Percentiles rank a stretch among this genome's conserved stretches.
Evolutionary conservation across 1,284 basidiomycete genomes (phyloP).

Genomic region (Clitocybe nebularis): DNA sequence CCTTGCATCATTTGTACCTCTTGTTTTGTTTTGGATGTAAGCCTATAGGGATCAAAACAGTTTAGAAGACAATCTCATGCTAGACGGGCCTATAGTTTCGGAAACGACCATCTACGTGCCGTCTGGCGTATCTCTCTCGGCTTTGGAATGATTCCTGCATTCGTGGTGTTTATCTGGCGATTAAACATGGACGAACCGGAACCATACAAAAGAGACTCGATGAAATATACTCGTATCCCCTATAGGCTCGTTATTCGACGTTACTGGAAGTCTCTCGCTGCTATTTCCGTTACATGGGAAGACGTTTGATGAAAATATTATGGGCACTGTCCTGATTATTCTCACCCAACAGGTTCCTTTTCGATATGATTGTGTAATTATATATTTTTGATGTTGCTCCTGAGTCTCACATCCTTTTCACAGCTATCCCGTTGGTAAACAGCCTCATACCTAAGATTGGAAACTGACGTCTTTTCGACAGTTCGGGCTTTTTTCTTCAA

Average conservation of each 20-base stretch:
- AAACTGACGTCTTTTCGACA: no score
- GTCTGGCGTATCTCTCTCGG: constrained; percentile 90
- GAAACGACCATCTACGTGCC: constrained; percentile 74
- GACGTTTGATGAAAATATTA: constrained; percentile 11
- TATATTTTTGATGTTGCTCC: constrained; percentile 1
- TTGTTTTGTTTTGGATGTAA: constrained; percentile 84
- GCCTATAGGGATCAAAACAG: constrained; percentile 26
- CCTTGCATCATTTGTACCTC: constrained; percentile 77
- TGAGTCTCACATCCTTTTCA: constrained; percentile 3
- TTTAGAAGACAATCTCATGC: background rate
- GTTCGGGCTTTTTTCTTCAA: constrained; percentile 84
- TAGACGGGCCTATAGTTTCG: constrained; percentile 48
- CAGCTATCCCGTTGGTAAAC: constrained; percentile 59
- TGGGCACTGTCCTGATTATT: constrained; percentile 10
- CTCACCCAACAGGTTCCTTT: constrained; percentile 61
- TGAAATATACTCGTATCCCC: constrained; percentile 72
- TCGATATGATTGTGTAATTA: constrained; percentile 74
- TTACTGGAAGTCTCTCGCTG: constrained; percentile 71
- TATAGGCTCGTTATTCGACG: constrained; percentile 78
- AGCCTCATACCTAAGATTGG: no score
- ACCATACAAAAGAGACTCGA: constrained; percentile 68
- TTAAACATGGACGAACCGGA: constrained; percentile 79
- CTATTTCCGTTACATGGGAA: constrained; percentile 71
- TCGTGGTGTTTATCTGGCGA: constrained; percentile 84
- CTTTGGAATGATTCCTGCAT: constrained; percentile 82